Conservation (phyloP, 106 monocot species). For the Phalaenopsis equestris region DNA sequence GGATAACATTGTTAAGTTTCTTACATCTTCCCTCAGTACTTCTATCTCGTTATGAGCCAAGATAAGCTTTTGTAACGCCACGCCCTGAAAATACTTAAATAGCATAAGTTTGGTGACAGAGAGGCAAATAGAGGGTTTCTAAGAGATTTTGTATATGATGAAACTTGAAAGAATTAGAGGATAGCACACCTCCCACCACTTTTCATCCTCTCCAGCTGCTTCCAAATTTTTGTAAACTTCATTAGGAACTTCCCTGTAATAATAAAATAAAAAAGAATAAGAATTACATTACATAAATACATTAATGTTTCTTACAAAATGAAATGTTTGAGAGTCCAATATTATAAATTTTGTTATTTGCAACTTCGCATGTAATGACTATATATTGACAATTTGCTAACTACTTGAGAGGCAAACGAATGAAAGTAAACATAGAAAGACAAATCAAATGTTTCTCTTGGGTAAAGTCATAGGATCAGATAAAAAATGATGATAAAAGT, state of each 20-base stretch:
- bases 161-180: neutral
- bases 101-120: neutral
- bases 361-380: neutral
- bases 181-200: conserved; percentile 94
- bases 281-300: neutral
- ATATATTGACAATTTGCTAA: neutral
- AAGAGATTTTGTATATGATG: conserved; percentile 1
- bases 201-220: conserved; percentile 64
- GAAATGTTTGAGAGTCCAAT: neutral
- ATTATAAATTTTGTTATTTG: neutral
- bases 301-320: neutral
- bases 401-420: neutral
- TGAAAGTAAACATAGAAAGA: neutral
- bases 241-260: conserved; percentile 67
- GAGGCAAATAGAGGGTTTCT: neutral
- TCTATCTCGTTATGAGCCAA: conserved; percentile 93
- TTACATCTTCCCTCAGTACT: conserved; percentile 62
- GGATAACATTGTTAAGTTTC: conserved; percentile 51
- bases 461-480: too few species aligned
- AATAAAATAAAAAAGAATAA: conserved; percentile 3
- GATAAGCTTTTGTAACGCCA: conserved; percentile 88
- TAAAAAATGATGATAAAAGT: too few species aligned
- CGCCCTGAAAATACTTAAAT: conserved; percentile 41
- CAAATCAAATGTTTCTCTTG: neutral
- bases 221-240: conserved; percentile 74